Evolutionary conservation across 2,329 filamentous ascomycete species (phyloP), one percentile per base, ranked within the genome.

Genomic region (Aspergillus alliaceus): DNA sequence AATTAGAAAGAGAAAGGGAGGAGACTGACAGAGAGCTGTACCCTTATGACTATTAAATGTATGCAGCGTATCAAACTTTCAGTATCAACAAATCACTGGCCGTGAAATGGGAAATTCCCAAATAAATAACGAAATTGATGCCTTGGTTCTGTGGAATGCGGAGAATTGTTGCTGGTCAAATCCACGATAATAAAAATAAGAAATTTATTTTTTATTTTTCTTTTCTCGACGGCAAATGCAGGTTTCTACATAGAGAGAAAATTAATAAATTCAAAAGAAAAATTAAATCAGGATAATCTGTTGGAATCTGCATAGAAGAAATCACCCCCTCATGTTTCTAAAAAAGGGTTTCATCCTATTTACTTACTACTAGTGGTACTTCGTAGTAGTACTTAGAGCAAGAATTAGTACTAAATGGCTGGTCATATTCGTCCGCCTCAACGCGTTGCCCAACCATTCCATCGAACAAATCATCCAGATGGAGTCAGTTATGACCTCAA

Each of bases 381-480:
- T 20, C 27, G 24, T 37, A 20, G 9, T 44, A 34, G n/a, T 46
- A 27, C 25, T 51, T 47, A 18, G 48, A 37, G 46, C 42, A 34
- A 29, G 35, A 51, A n/a, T 44, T 6, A 34, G 12, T 51, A 24
- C 44, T 34, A 49, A 46, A 44, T 22, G 53, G 58, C 52, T 59
- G 58, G 58, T 58, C 40, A 34, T 27, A 32, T 39, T 57, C 46
- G 56, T 56, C 59, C 57, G 59, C 62, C 61, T 64, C 62, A 63
- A 59, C 61, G 61, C 59, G 61, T 56, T 56, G 59, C 62, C 60
- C 59, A 62, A 63, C 57, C 37, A 53, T 37, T 37, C 37, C 20
- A 7, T 11, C 48, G 27, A 50, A 59, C 60, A 61, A 64, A 61
- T 64, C 57, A 53, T 47, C 42, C 57, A 40, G 51, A 63, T 62